A percentile compares a stretch with the other conserved stretches of the same genome.
phyloP scores from a whole-genome alignment of 2,329 filamentous ascomycete genomes.

The Hymenoscyphus occultus region DNA sequence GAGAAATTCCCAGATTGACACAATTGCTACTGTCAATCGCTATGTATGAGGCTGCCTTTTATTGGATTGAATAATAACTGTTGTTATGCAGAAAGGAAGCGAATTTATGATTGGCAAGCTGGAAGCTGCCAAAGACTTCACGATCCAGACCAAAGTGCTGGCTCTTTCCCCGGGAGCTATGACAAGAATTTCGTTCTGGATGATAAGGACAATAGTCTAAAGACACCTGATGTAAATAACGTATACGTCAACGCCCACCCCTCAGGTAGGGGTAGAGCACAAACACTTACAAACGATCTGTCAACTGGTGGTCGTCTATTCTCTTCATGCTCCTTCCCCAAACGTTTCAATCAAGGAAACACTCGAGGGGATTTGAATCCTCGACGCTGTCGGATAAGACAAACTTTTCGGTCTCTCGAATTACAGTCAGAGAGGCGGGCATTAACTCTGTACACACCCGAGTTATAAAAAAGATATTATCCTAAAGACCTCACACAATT shows the following conservation, averaged over 20 bases:
- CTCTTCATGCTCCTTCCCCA: conserved; percentile 38
- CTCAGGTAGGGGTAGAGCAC: background rate
- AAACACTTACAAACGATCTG: background rate
- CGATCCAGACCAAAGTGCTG: conserved; percentile 31
- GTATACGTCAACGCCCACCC: conserved; percentile 17
- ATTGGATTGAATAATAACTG: background rate
- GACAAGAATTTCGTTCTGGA: conserved; percentile 29
- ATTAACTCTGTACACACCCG: too few relatives aligned
- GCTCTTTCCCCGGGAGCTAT: conserved; percentile 23
- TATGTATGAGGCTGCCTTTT: conserved; percentile 22
- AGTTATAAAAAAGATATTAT: too few relatives aligned
- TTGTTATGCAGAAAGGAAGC: conserved; percentile 18
- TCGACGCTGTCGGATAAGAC: conserved; percentile 37
- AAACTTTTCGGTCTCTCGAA: conserved; percentile 37
- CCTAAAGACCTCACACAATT: too few relatives aligned
- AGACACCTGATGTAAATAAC: conserved; percentile 25
- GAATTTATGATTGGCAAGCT: conserved; percentile 26
- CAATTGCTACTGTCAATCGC: conserved; percentile 26
- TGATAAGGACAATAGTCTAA: conserved; percentile 26
- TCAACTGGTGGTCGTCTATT: conserved; percentile 63
- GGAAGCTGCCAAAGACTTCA: conserved; percentile 26
- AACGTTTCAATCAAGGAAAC: conserved; percentile 36
- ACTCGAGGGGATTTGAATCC: conserved; percentile 34
- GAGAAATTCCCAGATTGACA: conserved; percentile 26
- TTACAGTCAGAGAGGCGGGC: conserved; percentile 19